These are phyloP conservation scores for Tylopilus sp. DNA, from an alignment of 1,284 basidiomycete species.

Conservation along the genomic window DNA sequence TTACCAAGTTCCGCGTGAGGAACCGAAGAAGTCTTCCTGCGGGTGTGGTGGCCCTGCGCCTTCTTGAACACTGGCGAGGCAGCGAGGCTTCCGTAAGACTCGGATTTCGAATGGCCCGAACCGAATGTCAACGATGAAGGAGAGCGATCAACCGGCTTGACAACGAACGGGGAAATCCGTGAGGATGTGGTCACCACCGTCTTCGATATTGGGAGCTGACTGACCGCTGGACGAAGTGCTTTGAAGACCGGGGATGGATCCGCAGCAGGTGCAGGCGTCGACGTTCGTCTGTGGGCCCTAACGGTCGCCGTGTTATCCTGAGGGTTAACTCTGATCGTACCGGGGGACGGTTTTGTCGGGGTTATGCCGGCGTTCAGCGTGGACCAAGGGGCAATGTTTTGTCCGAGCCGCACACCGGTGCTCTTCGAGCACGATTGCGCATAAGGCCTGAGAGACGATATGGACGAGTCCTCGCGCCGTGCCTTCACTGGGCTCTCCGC, in stretches of 20 bases:
- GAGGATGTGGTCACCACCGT: constrained; percentile 9
- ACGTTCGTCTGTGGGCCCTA: constrained; percentile 50
- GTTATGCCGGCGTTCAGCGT: constrained; percentile 49
- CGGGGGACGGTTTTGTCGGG: constrained; percentile 40
- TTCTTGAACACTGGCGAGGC: constrained; percentile 53
- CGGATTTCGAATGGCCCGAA: constrained; percentile 35
- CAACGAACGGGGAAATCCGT: constrained; percentile 15
- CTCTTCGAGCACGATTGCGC: constrained; percentile 44
- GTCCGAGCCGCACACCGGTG: constrained; percentile 41
- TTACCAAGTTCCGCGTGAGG: constrained; percentile 16
- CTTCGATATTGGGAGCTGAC: constrained; percentile 21
- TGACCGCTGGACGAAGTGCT: constrained; percentile 52
- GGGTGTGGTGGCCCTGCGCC: constrained; percentile 33
- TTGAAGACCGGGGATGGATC: constrained; percentile 55
- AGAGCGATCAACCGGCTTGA: constrained; percentile 31
- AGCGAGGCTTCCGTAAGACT: constrained; percentile 33
- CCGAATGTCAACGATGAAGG: constrained; percentile 53
- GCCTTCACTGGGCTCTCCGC: constrained; percentile 45
- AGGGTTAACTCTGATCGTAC: constrained; percentile 7
- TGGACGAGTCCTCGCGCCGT: constrained; percentile 44
- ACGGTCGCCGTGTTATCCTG: constrained; percentile 21
- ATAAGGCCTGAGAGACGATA: constrained; percentile 62
- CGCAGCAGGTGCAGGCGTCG: constrained; percentile 52
- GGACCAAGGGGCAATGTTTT: constrained; percentile 66
- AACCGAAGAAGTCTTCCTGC: constrained; percentile 41